phyloP scores from a whole-genome alignment of 495 filamentous ascomycete species.

The Talaromyces stipitatus region DNA sequence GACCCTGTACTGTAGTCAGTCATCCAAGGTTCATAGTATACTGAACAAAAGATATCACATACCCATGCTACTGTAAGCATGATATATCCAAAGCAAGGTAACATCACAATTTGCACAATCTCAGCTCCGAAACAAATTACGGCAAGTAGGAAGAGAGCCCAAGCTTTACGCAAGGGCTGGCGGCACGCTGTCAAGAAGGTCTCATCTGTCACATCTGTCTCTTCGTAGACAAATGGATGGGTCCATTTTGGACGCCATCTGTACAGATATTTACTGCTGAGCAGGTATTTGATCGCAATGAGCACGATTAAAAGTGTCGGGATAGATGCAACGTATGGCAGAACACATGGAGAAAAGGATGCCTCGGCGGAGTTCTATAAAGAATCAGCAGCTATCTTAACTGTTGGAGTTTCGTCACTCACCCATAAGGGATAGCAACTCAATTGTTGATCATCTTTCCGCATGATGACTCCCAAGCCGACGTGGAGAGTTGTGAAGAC shows the following conservation, averaged over 20 bases:
- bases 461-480: not conserved
- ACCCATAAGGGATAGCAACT: not conserved
- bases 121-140: conserved; percentile 33
- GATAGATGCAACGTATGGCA: conserved; percentile 38
- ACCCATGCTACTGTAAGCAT: conserved; percentile 42
- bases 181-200: conserved; percentile 18
- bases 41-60: conserved; percentile 10
- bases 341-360: conserved; percentile 37
- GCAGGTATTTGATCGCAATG: conserved; percentile 27
- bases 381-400: not conserved
- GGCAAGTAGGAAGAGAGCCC: conserved; percentile 32
- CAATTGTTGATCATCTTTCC: not conserved
- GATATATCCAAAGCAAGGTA: conserved; percentile 5
- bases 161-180: conserved; percentile 22
- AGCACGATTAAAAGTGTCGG: conserved; percentile 35
- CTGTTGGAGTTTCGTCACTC: not conserved
- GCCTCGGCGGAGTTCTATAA: conserved; percentile 42
- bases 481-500: not conserved
- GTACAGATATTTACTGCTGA: conserved; percentile 16
- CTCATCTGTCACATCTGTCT: conserved; percentile 17
- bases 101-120: conserved; percentile 27
- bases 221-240: conserved; percentile 35
- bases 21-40: conserved; percentile 2
- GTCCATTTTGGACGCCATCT: conserved; percentile 42
- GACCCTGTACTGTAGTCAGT: conserved; percentile 21